These are phyloP conservation scores for Pisolithus microcarpus DNA, from an alignment of 768 basidiomycete species.

Conservation along the genomic window DNA sequence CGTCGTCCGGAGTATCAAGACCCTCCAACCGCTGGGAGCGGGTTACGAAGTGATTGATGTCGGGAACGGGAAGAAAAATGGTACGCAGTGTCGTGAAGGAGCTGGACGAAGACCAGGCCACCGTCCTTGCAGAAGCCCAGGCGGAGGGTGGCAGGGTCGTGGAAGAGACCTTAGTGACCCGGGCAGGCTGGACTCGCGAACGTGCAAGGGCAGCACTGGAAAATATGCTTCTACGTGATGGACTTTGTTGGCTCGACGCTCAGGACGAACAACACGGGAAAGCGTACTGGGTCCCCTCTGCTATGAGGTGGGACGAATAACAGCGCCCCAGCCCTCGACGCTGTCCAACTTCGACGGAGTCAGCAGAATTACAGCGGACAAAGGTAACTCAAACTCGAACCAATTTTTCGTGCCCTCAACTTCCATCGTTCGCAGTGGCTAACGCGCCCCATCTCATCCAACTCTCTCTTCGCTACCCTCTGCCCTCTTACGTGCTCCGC, in stretches of 20 bases:
- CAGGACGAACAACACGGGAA: constrained; percentile 62
- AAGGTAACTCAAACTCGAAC: too few species aligned
- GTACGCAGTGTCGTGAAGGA: constrained; percentile 87
- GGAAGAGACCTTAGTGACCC: constrained; percentile 49
- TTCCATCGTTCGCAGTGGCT: too few species aligned
- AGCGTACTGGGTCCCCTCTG: constrained; percentile 85
- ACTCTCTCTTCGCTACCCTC: too few species aligned
- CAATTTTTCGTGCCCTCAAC: too few species aligned
- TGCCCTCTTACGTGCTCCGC: too few species aligned
- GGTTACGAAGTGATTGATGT: constrained; percentile 83
- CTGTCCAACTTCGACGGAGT: too few species aligned
- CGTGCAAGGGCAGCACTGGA: constrained; percentile 73
- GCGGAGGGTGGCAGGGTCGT: constrained; percentile 63
- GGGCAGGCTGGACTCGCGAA: constrained; percentile 72
- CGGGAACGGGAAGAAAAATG: constrained; percentile 63
- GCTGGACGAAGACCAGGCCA: constrained; percentile 83
- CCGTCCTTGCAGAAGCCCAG: constrained; percentile 69
- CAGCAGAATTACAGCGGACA: too few species aligned
- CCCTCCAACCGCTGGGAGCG: constrained; percentile 81
- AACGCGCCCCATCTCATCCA: too few species aligned
- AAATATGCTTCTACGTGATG: constrained; percentile 87
- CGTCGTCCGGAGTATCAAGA: constrained; percentile 74
- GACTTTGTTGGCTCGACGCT: constrained; percentile 91
- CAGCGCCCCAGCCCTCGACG: neutral
- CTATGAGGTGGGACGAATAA: constrained; percentile 77